A percentile compares a stretch with the other conserved stretches of the same genome.
Evolutionary conservation across 192 early-diverging fungal species (phyloP).

Genomic region (Pilobolus umbonatus): DNA sequence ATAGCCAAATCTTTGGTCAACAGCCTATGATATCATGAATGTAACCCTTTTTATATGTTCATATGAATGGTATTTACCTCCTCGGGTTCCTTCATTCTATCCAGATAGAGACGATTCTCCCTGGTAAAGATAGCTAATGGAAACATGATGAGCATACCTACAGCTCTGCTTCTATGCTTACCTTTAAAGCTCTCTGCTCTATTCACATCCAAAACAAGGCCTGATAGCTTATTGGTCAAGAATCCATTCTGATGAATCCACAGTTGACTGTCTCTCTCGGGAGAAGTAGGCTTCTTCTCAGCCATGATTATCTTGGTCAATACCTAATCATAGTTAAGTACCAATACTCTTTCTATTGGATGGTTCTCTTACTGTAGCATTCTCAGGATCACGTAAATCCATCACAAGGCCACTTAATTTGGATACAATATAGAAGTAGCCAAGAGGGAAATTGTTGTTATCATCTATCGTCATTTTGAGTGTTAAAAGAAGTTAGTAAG

Average conservation of each 20-base stretch:
- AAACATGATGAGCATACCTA: neutral
- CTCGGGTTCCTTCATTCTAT: slow-evolving; percentile 29
- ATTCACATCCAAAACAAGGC: slow-evolving; percentile 28
- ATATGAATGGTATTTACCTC: slow-evolving; percentile 6
- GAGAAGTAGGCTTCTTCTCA: slow-evolving; percentile 3
- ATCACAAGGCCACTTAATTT: slow-evolving; percentile 18
- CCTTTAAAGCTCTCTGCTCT: slow-evolving; percentile 22
- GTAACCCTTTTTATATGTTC: neutral
- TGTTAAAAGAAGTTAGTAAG: neutral
- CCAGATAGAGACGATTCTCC: slow-evolving; percentile 21
- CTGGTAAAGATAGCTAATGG: slow-evolving; percentile 23
- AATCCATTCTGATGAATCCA: slow-evolving; percentile 31
- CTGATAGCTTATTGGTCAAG: slow-evolving; percentile 29
- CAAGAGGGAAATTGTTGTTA: slow-evolving; percentile 22
- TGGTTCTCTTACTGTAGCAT: slow-evolving; percentile 4
- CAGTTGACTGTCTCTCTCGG: slow-evolving; percentile 29
- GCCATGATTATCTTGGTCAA: slow-evolving; percentile 13
- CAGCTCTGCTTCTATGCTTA: slow-evolving; percentile 3
- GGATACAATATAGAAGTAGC: slow-evolving; percentile 29
- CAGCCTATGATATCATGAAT: slow-evolving; percentile 13
- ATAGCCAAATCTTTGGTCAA: slow-evolving; percentile 35
- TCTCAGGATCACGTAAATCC: neutral
- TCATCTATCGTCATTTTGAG: slow-evolving; percentile 19
- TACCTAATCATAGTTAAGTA: neutral
- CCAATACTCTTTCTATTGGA: neutral